Base-by-base conservation (phyloP, 345 rosid genomes). In the Melastoma malabathricum region DNA sequence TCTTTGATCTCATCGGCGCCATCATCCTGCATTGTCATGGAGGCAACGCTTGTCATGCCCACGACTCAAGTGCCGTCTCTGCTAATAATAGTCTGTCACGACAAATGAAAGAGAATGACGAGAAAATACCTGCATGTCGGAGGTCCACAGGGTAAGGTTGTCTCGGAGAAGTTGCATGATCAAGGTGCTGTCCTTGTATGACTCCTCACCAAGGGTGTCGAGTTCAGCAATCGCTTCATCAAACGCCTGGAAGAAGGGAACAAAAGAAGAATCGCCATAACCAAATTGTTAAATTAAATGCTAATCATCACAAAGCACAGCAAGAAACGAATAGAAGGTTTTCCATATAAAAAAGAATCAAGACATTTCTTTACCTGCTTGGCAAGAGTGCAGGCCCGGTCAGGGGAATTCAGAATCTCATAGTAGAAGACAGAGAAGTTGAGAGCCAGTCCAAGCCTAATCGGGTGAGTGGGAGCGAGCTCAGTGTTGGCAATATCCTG, bases 161-260 rank as follows among this genome's bases (percentile, higher is more conserved):
- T 89, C 95, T 18, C 88, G 90, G 59, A 90, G 94, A 64, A 86
- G 94, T 68, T 90, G 89, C 98, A 90, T 90, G 72, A 84, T 90
- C 79, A 86, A 72, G 47, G 88, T 90, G 75, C 82, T 83, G 27
- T 86, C 92, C 73, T 86, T 90, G 78, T 90, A 86, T 39, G 97
- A 89, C 22, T 61, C 64, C 43, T 61, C 64, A 3, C 58, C 58
- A 13, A 61, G 59, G 8, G 64, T 53, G 53, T 61, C 64, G 43
- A 61, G 19, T 58, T 61, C 64, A 13, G 64, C 58, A 48, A 61
- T 61, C 4, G 59, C 59, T 25, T 59, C 63, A 59, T 59, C 63
- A 20, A 59, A 59, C 14, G 63, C 63, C 63, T 59, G 51, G 3
- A 6, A 50, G 15, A 50, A 46, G 44, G 16, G 15, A 20, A 31